Evolutionary conservation across 352 stramenopile species (phyloP).

Genomic region (Globisporangium spiculum): DNA sequence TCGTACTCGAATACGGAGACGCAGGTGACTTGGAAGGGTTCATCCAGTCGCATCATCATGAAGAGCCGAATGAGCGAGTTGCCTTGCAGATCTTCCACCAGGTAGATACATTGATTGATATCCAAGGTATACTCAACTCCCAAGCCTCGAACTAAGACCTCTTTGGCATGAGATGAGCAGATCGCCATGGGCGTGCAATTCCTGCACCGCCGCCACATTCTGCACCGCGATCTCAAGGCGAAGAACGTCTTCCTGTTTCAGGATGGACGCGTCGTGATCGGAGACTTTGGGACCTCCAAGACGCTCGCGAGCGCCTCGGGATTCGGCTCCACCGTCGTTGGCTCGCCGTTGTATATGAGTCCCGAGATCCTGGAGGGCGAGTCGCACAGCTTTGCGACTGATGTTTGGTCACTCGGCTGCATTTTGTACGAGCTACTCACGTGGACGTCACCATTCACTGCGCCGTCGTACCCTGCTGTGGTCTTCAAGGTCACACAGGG

Average conservation of each 20-base stretch:
- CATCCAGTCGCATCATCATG: slow-evolving; percentile 18
- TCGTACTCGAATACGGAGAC: slow-evolving; percentile 73
- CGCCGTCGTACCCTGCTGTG: slow-evolving; percentile 15
- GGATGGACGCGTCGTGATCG: slow-evolving; percentile 78
- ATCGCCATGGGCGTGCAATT: slow-evolving; percentile 88
- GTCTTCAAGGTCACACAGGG: slow-evolving; percentile 15
- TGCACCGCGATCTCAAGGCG: slow-evolving; percentile 87
- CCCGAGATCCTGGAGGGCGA: slow-evolving; percentile 63
- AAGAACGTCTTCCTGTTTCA: slow-evolving; percentile 84
- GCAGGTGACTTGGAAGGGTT: slow-evolving; percentile 53
- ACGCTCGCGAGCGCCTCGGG: slow-evolving; percentile 25
- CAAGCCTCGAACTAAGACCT: too few relatives aligned
- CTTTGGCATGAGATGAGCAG: neutral
- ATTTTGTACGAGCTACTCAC: slow-evolving; percentile 71
- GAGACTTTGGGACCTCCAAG: slow-evolving; percentile 72
- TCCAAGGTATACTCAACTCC: too few relatives aligned
- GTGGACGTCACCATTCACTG: slow-evolving; percentile 9
- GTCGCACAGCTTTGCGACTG: slow-evolving; percentile 52
- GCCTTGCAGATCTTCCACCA: slow-evolving; percentile 30
- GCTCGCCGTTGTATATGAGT: slow-evolving; percentile 77
- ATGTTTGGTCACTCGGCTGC: slow-evolving; percentile 84
- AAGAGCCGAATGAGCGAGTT: slow-evolving; percentile 12
- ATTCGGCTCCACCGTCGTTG: slow-evolving; percentile 49
- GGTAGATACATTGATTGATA: neutral
- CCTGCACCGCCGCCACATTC: slow-evolving; percentile 47